Percentiles rank a stretch among this genome's conserved stretches.
Conservation (phyloP, 108 stramenopile species). For the Parietichytrium sp. region DNA sequence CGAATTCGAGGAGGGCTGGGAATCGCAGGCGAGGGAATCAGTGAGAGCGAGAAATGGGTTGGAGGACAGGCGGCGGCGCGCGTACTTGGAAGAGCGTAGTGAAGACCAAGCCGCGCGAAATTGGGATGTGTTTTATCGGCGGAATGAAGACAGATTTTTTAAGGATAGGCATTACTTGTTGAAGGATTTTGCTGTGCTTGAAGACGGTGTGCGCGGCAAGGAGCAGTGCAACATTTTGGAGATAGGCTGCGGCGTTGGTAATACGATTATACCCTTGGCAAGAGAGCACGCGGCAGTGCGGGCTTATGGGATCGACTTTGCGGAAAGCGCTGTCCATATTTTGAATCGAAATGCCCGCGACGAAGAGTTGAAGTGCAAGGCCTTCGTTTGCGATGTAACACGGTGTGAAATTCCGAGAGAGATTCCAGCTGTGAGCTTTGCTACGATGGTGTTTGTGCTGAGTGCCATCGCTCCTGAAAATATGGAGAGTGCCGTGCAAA, state of each 20-base stretch:
- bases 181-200: slow-evolving; percentile 36
- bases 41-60: too few relatives aligned
- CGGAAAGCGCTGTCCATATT: slow-evolving; percentile 41
- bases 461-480: slow-evolving; percentile 6
- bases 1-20: too few relatives aligned
- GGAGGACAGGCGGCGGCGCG: too few relatives aligned
- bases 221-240: slow-evolving; percentile 40
- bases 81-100: too few relatives aligned
- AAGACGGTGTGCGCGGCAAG: neutral
- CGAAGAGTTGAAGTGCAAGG: neutral
- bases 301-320: slow-evolving; percentile 47
- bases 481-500: neutral
- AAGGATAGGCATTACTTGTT: slow-evolving; percentile 52
- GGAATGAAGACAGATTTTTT: slow-evolving; percentile 50
- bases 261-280: slow-evolving; percentile 44
- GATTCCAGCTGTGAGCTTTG: neutral
- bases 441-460: slow-evolving; percentile 38
- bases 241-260: slow-evolving; percentile 53
- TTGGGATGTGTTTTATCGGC: slow-evolving; percentile 52
- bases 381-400: neutral
- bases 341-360: slow-evolving; percentile 28
- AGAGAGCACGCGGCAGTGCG: neutral
- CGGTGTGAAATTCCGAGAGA: neutral
- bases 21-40: too few relatives aligned
- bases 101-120: slow-evolving; percentile 20